phyloP scores from a whole-genome alignment of 345 rosid species.

The Eucalyptus sp. region DNA sequence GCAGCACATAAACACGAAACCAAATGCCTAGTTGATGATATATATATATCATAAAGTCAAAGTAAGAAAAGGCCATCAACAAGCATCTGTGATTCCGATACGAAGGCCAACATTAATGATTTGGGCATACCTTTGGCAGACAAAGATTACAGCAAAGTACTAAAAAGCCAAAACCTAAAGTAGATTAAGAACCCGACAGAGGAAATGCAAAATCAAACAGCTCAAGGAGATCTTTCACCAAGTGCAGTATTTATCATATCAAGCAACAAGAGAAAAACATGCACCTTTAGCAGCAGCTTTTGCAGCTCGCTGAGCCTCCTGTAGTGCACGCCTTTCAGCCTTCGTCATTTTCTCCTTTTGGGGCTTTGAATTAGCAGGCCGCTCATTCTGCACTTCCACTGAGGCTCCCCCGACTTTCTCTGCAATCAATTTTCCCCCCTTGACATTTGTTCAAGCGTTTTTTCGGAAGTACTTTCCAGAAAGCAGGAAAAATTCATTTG shows the following conservation, averaged over 20 bases:
- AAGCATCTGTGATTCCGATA: background rate
- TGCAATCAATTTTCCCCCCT: slow-evolving; percentile 6
- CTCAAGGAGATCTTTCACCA: background rate
- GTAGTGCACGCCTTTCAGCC: slow-evolving; percentile 91
- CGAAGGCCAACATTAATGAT: background rate
- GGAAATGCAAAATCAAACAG: background rate
- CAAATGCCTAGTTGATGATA: background rate
- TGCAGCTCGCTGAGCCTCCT: slow-evolving; percentile 91
- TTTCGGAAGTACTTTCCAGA: background rate
- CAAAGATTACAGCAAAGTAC: background rate
- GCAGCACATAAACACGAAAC: background rate
- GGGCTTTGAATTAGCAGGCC: slow-evolving; percentile 31
- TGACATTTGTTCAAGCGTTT: background rate
- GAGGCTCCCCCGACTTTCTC: slow-evolving; percentile 37
- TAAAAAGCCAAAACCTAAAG: background rate
- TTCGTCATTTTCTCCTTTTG: slow-evolving; percentile 78
- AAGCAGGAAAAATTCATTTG: background rate
- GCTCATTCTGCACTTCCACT: slow-evolving; percentile 40
- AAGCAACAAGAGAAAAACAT: background rate
- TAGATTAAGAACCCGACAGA: background rate
- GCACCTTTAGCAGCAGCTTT: slow-evolving; percentile 89
- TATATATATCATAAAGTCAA: background rate
- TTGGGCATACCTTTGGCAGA: background rate
- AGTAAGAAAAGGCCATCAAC: background rate
- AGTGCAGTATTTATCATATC: background rate